phyloP scores from a whole-genome alignment of 768 basidiomycete species.

The Collybia mongolica region DNA sequence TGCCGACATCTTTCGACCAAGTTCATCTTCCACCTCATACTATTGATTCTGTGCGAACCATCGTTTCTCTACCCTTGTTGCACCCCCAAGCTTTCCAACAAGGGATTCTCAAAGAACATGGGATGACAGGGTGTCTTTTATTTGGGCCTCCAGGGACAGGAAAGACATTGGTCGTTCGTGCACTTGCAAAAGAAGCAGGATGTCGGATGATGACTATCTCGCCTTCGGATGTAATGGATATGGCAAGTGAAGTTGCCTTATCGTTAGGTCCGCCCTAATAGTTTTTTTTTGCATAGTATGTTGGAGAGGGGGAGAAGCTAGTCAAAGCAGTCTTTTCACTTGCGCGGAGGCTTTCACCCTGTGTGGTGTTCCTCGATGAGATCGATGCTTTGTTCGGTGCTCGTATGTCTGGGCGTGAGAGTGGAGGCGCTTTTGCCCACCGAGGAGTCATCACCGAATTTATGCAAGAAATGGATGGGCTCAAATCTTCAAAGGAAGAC shows the following conservation, averaged over 20 bases:
- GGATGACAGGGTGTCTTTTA: constrained; percentile 87
- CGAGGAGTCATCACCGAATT: constrained; percentile 89
- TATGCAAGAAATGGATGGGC: constrained; percentile 96
- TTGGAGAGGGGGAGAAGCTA: constrained; percentile 87
- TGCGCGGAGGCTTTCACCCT: constrained; percentile 82
- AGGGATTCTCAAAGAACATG: constrained; percentile 88
- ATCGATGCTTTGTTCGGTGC: constrained; percentile 92
- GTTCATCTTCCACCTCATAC: constrained; percentile 88
- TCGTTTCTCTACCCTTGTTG: constrained; percentile 86
- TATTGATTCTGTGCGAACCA: constrained; percentile 88
- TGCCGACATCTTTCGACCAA: constrained; percentile 82
- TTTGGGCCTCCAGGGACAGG: constrained; percentile 93
- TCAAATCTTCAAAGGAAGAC: constrained; percentile 76
- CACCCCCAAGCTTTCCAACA: constrained; percentile 85
- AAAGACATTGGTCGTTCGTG: constrained; percentile 86
- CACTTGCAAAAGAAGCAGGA: constrained; percentile 90
- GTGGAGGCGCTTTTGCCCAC: constrained; percentile 80
- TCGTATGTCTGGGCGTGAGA: constrained; percentile 72
- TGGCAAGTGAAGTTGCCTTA: constrained; percentile 49
- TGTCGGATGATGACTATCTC: constrained; percentile 90
- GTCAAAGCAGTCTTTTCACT: constrained; percentile 88
- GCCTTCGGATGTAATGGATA: constrained; percentile 95
- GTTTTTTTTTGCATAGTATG: constrained; percentile 49
- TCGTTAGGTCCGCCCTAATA: constrained; percentile 1
- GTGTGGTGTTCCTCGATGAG: constrained; percentile 93